Evolutionary conservation across 495 filamentous ascomycete genomes (phyloP), one percentile per base, ranked within the genome.

Genomic region (Xylaria flabelliformis): DNA sequence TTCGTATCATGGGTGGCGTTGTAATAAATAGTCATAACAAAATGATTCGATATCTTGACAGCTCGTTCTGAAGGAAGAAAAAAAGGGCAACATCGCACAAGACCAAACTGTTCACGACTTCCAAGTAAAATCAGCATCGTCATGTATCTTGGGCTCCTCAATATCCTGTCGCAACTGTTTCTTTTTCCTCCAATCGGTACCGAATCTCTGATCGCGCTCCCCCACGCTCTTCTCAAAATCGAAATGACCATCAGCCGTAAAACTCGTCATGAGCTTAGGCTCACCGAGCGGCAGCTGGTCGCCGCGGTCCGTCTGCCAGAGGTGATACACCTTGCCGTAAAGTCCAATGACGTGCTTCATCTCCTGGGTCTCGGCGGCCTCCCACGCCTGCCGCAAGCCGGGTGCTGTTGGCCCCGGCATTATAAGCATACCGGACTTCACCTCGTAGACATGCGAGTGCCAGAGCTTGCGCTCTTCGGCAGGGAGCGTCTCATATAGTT

Each of bases 261-360:
- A 91, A 77, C 91, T 94, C 51, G 86, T 89, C 93, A 96, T 95
- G 73, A 97, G 81, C 82, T 91, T 81, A 71, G 93, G 92, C 80
- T 83, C 82, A 0, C 94, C 93, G 68, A 96, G 76, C 26, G 93
- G 93, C 74, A 97, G 74, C 73, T 87, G 78, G 76, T 96, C 88
- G 7, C 95, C 94, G n/a, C 89, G 83, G 78, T 97, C 93, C 36
- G 91, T 87, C 85, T 97, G 93, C 94, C 94, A 97, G 64, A 96
- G 83, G 77, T 94, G 94, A 81, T 91, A 97, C n/a, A 91, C 89
- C 80, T 97, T 97, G n/a, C 94, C 94, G 73, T 97, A 97, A 7
- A 95, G 74, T 17, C 85, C 80, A 3, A 90, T 77, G 9, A 95
- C 83, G 71, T 93, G 84, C 74, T 90, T 84, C 93, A 97, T 95